A percentile compares a stretch with the other conserved stretches of the same genome.
Evolutionary conservation across 2,329 filamentous ascomycete genomes (phyloP).

Genomic region (Pseudogymnoascus sp.): DNA sequence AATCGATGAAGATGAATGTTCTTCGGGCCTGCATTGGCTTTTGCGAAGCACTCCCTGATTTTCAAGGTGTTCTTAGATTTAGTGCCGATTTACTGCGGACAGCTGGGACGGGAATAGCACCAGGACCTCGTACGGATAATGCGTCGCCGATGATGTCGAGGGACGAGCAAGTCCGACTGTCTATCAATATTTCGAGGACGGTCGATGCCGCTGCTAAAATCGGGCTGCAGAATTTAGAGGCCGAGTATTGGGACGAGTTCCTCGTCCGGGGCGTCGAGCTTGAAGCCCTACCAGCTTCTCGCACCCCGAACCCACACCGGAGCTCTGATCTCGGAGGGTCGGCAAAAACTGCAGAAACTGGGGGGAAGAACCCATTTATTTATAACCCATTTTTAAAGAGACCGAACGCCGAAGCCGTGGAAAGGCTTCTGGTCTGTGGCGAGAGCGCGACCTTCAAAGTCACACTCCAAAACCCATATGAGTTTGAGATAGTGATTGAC

Average conservation of each 20-base stretch:
- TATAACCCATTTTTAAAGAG: slow-evolving; percentile 86
- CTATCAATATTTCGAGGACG: slow-evolving; percentile 78
- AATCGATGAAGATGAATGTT: slow-evolving; percentile 74
- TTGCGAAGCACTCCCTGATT: slow-evolving; percentile 87
- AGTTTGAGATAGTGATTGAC: slow-evolving; percentile 86
- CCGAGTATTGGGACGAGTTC: slow-evolving; percentile 97
- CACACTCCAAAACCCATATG: slow-evolving; percentile 87
- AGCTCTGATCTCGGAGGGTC: slow-evolving; percentile 40
- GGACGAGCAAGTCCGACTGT: slow-evolving; percentile 80
- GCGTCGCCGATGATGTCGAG: slow-evolving; percentile 60
- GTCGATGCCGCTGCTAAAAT: slow-evolving; percentile 67
- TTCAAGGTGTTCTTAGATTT: slow-evolving; percentile 78
- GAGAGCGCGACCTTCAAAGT: slow-evolving; percentile 72
- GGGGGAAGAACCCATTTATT: slow-evolving; percentile 69
- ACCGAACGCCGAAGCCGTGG: slow-evolving; percentile 46
- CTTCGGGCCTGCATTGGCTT: slow-evolving; percentile 86
- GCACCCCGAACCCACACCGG: slow-evolving; percentile 57
- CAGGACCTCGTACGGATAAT: slow-evolving; percentile 59
- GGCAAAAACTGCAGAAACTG: slow-evolving; percentile 31
- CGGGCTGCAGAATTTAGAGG: slow-evolving; percentile 59
- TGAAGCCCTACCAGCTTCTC: slow-evolving; percentile 49
- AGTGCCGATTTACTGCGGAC: slow-evolving; percentile 77
- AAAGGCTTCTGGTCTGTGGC: slow-evolving; percentile 66
- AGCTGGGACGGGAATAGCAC: slow-evolving; percentile 71
- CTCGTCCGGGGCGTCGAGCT: slow-evolving; percentile 70